Conservation (phyloP, 2,329 filamentous ascomycete genomes). For the Tolypocladium tundrense region DNA sequence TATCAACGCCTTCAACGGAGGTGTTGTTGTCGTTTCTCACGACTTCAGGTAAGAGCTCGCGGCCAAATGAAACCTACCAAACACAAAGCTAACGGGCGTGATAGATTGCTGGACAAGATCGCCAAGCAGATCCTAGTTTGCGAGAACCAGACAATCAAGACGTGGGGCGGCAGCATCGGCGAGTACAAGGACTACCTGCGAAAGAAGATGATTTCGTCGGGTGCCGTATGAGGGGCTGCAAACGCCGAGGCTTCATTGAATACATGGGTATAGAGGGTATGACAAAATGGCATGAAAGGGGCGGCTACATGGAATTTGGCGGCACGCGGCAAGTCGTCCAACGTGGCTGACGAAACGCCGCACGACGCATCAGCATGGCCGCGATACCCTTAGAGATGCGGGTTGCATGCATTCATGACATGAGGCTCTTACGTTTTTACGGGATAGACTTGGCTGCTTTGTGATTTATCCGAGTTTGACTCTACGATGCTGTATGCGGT, state of each 20-base stretch:
- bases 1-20: constrained; percentile 91
- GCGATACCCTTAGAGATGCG: constrained; percentile 19
- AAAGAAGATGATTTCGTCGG: constrained; percentile 93
- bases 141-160: constrained; percentile 87
- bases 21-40: constrained; percentile 97
- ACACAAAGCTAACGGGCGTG: background rate
- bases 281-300: constrained; percentile 7
- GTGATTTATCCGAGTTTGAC: constrained; percentile 7
- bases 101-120: constrained; percentile 93
- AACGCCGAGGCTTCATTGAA: constrained; percentile 10
- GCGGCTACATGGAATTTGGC: constrained; percentile 5
- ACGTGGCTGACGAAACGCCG: constrained; percentile 10
- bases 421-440: constrained; percentile 13
- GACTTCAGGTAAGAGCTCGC: constrained; percentile 76
- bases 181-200: constrained; percentile 97
- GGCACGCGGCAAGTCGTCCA: constrained; percentile 9
- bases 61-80: rapidly evolving
- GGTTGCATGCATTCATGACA: constrained; percentile 13
- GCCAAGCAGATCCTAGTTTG: constrained; percentile 99
- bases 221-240: constrained; percentile 60
- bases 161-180: constrained; percentile 82
- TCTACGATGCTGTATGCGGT: background rate
- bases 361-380: constrained; percentile 17
- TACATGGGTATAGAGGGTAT: constrained; percentile 13
- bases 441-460: constrained; percentile 23